Evolutionary conservation across 2,329 filamentous ascomycete genomes (phyloP), one percentile per base, ranked within the genome.

Genomic region (Aspergillus sp.): DNA sequence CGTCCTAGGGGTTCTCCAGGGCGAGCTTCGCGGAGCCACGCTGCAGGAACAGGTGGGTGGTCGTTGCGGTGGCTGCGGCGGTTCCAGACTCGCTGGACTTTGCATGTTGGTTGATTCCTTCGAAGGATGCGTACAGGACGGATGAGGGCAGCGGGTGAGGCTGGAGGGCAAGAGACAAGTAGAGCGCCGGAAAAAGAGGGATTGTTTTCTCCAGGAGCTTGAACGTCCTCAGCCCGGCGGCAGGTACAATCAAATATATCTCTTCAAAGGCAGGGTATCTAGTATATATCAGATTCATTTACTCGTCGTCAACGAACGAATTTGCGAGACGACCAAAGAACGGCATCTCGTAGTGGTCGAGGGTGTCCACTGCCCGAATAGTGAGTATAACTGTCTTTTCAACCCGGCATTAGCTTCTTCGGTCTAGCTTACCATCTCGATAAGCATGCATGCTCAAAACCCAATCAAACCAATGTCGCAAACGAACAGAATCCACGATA

Each of bases 271-370:
- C 17, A 29, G 15, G 27, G 20, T 30, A 17, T 30, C 19, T n/a
- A 13, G 12, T n/a, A 13, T 26, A 15, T 16, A 26, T 20, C 20
- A 20, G 22, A n/a, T 12, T 8, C 24, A 22, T 30, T 61, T 52
- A 81, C 58, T 95, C 91, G 53, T 94, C 84, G 51, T 95, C 89
- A 36, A 96, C 71, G 53, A 95, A 89, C 15, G 82, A 82, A 60
- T 81, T 93, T 26, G 91, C 91, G 47, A 95, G 66, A 26, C 71
- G 71, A 4, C 91, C 91, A 51, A 96, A 81, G 51, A 93, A 77
- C 0, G 89, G 89, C 2, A 95, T 72, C 59, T 96, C 88, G 41
- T 80, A 93, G 55, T 89, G 66, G 35, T 71, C 64, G 31, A 80
- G 63, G 1, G 71, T 77, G 41, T 79, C 75, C 32, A 78, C 75